phyloP scores from a whole-genome alignment of 805 yeast genomes.

The Lipomyces anomalus region DNA sequence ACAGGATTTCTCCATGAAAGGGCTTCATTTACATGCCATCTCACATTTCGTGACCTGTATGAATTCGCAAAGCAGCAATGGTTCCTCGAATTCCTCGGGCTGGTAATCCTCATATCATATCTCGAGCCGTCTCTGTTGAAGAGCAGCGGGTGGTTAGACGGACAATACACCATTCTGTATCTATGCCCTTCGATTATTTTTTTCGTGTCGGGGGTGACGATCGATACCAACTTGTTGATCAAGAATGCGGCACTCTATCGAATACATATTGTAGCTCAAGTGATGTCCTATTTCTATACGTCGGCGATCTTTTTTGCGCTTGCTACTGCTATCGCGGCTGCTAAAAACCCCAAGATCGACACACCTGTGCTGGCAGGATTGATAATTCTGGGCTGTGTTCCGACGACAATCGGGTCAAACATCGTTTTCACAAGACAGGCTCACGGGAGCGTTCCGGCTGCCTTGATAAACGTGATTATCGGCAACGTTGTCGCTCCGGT shows the following conservation, averaged over 20 bases:
- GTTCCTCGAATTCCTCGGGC: constrained; percentile 69
- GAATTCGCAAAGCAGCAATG: constrained; percentile 40
- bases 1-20: too few species aligned
- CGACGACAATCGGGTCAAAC: constrained; percentile 89
- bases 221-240: constrained; percentile 57
- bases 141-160: constrained; percentile 69
- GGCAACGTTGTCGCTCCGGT: constrained; percentile 87
- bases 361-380: constrained; percentile 75
- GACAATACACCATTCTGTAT: constrained; percentile 74
- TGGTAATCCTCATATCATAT: constrained; percentile 68
- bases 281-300: constrained; percentile 56
- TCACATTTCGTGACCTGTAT: constrained; percentile 12
- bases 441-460: constrained; percentile 73
- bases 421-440: constrained; percentile 88
- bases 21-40: too few species aligned
- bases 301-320: constrained; percentile 68
- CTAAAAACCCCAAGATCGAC: constrained; percentile 55
- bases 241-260: constrained; percentile 70
- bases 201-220: constrained; percentile 72
- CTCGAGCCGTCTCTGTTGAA: constrained; percentile 78
- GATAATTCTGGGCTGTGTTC: constrained; percentile 77
- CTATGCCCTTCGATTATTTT: constrained; percentile 86
- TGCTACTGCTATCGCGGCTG: constrained; percentile 56
- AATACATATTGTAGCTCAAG: constrained; percentile 65
- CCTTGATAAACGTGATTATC: constrained; percentile 77